Conservation (phyloP, 2,329 filamentous ascomycete species). For the Colletotrichum sp. region DNA sequence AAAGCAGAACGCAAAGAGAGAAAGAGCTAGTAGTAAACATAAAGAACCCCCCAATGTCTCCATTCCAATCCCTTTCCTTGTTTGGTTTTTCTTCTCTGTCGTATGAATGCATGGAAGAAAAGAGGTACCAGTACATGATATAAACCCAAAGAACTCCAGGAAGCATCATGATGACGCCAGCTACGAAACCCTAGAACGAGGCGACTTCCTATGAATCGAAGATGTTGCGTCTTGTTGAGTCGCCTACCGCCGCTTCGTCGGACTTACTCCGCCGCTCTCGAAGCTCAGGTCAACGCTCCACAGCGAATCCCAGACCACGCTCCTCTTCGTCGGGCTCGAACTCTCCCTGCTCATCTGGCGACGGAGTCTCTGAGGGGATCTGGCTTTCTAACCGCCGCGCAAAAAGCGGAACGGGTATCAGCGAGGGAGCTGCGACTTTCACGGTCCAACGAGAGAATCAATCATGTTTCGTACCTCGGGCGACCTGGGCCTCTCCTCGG, state of each 20-base stretch:
- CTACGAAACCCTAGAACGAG: background rate
- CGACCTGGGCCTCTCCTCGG: conserved; percentile 15
- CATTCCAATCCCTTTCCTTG: background rate
- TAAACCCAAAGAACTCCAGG: background rate
- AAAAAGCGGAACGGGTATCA: conserved; percentile 27
- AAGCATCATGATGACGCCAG: background rate
- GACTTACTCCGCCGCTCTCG: conserved; percentile 36
- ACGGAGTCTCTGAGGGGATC: conserved; percentile 29
- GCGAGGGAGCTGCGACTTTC: conserved; percentile 27
- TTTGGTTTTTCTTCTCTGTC: background rate
- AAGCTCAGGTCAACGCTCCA: conserved; percentile 66
- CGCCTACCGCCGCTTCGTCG: conserved; percentile 1
- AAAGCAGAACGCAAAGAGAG: background rate
- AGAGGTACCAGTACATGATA: background rate
- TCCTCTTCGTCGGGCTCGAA: conserved; percentile 51
- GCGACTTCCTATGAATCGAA: background rate
- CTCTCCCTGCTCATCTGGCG: conserved; percentile 43
- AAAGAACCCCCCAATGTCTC: background rate
- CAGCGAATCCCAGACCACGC: conserved; percentile 65
- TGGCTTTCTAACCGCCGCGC: conserved; percentile 24
- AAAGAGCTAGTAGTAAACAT: background rate
- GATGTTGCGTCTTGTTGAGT: background rate
- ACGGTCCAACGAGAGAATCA: conserved; percentile 58
- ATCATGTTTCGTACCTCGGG: conserved; percentile 59
- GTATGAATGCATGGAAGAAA: background rate